phyloP scores from a whole-genome alignment of 2,329 filamentous ascomycete species.

The Neurospora crassa region DNA sequence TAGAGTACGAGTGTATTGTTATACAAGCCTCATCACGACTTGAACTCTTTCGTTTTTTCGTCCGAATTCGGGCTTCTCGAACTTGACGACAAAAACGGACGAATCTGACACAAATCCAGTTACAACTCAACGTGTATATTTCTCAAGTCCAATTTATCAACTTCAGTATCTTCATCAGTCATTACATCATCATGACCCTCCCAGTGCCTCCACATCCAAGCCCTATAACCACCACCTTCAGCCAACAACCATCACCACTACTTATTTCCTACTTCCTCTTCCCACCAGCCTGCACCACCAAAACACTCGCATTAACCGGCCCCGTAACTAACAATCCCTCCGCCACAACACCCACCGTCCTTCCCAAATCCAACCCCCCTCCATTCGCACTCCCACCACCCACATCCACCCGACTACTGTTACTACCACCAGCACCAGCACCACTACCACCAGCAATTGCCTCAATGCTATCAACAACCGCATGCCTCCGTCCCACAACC shows the following conservation, averaged over 20 bases:
- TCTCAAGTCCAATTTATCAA: neutral
- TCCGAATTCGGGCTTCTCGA: too few species aligned
- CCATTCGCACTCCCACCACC: constrained; percentile 3
- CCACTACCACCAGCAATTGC: too few species aligned
- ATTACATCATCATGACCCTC: neutral
- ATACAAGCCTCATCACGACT: too few species aligned
- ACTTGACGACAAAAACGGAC: too few species aligned
- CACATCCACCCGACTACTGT: constrained; percentile 51
- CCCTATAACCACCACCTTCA: too few species aligned
- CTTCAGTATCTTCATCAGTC: neutral
- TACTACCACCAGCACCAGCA: constrained; percentile 25
- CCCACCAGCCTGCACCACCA: constrained; percentile 56
- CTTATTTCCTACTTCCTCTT: constrained; percentile 11
- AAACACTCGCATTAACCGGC: constrained; percentile 54
- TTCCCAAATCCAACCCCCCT: constrained; percentile 29
- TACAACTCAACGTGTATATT: too few species aligned
- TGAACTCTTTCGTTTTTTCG: too few species aligned
- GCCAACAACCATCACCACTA: too few species aligned
- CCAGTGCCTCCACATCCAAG: neutral
- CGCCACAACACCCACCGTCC: constrained; percentile 49
- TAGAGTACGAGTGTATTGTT: too few species aligned
- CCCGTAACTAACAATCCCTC: constrained; percentile 51
- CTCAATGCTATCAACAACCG: constrained; percentile 12
- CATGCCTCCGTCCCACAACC: constrained; percentile 50
- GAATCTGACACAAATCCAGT: too few species aligned